Evolutionary conservation across 2,329 filamentous ascomycete genomes (phyloP).

Genomic region (Botryotinia globosa): DNA sequence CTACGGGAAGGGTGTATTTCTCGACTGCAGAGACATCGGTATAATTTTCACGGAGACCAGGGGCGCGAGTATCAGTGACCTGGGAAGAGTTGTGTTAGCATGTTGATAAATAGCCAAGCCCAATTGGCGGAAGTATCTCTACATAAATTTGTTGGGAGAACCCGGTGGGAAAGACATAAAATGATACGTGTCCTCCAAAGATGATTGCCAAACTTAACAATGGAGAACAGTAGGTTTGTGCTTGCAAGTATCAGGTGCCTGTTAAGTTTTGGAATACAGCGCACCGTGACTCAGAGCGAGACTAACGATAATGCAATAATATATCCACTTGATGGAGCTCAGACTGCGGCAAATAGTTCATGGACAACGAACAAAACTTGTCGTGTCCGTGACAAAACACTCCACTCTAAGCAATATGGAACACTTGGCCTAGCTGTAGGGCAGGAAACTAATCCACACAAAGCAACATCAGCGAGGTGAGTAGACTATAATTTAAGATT

Average conservation of each 20-base stretch:
- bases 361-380: conserved; percentile 18
- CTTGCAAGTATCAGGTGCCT: conserved; percentile 7
- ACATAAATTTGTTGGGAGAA: neutral
- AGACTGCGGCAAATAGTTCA: conserved; percentile 14
- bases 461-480: neutral
- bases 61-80: conserved; percentile 78
- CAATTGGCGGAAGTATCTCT: neutral
- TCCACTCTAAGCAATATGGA: conserved; percentile 11
- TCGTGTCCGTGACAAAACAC: conserved; percentile 3
- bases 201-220: neutral
- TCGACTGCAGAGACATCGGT: conserved; percentile 77
- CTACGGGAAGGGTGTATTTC: conserved; percentile 84
- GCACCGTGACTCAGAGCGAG: conserved; percentile 15
- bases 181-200: conserved; percentile 17
- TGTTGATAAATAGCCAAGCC: neutral
- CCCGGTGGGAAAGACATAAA: neutral
- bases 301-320: conserved; percentile 10
- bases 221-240: conserved; percentile 18
- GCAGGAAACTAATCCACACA: conserved; percentile 7
- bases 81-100: conserved; percentile 40
- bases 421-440: conserved; percentile 12
- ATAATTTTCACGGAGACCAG: conserved; percentile 72
- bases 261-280: conserved; percentile 6
- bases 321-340: conserved; percentile 13
- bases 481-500: neutral